Percentiles rank a stretch among this genome's conserved stretches.
Conservation (phyloP, 2,329 filamentous ascomycete genomes). For the Coniochaeta sp. region DNA sequence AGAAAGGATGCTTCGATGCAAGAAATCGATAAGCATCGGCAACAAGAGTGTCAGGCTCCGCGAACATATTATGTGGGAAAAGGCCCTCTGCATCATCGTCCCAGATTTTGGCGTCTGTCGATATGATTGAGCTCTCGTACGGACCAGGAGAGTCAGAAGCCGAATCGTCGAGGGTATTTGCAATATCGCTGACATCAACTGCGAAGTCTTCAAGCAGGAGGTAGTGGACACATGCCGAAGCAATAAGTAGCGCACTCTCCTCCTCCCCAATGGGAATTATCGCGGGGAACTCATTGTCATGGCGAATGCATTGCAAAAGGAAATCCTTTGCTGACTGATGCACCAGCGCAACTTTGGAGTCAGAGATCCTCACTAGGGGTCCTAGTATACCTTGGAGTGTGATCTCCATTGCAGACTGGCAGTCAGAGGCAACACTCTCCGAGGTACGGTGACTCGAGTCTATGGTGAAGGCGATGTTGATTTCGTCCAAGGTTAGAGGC, state of each 20-base stretch:
- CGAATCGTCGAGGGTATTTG: too few species aligned
- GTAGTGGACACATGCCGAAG: constrained; percentile 14
- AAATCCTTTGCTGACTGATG: constrained; percentile 28
- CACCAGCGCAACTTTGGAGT: constrained; percentile 22
- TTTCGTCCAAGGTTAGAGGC: constrained; percentile 23
- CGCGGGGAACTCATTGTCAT: too few species aligned
- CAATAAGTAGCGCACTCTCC: neutral
- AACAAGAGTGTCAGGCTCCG: too few species aligned
- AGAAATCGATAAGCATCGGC: too few species aligned
- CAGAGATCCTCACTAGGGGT: constrained; percentile 22
- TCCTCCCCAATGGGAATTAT: neutral
- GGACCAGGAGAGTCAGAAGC: too few species aligned
- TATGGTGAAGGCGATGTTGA: constrained; percentile 23
- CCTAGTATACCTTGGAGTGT: constrained; percentile 23
- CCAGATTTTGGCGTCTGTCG: too few species aligned
- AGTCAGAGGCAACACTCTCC: constrained; percentile 15
- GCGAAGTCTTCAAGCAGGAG: constrained; percentile 25
- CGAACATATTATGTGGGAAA: too few species aligned
- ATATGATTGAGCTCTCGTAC: too few species aligned
- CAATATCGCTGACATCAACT: constrained; percentile 11
- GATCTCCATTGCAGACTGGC: constrained; percentile 17
- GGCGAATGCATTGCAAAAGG: constrained; percentile 8
- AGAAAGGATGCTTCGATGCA: too few species aligned
- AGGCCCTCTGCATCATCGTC: too few species aligned
- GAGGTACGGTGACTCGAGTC: constrained; percentile 14